Evolutionary conservation across 352 stramenopile genomes (phyloP).

Genomic region (Globisporangium perplexum): DNA sequence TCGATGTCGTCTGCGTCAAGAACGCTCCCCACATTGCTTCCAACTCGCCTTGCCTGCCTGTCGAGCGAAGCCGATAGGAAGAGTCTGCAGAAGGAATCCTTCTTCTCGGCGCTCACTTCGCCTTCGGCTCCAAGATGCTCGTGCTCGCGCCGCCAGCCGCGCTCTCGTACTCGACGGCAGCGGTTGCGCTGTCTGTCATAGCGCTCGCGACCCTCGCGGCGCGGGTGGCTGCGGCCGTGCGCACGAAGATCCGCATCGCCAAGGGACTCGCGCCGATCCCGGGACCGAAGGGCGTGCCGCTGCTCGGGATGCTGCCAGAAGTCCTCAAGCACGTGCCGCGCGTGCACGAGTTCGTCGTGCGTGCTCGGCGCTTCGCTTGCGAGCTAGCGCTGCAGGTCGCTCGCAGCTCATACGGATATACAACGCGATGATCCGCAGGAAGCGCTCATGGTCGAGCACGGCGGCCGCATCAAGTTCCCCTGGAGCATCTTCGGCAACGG

Average conservation of each 20-base stretch:
- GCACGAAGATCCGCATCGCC: constrained; percentile 40
- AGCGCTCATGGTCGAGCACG: constrained; percentile 28
- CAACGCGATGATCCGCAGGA: constrained; percentile 11
- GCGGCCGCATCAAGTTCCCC: constrained; percentile 55
- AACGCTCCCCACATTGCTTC: too few relatives aligned
- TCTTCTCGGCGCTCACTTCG: too few relatives aligned
- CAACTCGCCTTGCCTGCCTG: too few relatives aligned
- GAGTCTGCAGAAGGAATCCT: too few relatives aligned
- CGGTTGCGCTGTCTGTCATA: not conserved
- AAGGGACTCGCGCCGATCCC: constrained; percentile 28
- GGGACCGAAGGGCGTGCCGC: constrained; percentile 28
- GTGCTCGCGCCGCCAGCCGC: not conserved
- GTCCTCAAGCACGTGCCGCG: constrained; percentile 39
- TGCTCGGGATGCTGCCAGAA: constrained; percentile 48
- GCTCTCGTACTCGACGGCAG: not conserved
- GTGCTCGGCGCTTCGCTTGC: too few relatives aligned
- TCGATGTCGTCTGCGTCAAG: too few relatives aligned
- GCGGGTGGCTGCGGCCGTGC: not conserved
- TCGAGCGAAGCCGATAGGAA: too few relatives aligned
- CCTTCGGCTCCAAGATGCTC: not conserved
- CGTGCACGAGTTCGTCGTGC: constrained; percentile 51
- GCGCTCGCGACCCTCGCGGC: not conserved
- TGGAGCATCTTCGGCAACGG: constrained; percentile 64
- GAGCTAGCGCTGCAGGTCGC: too few relatives aligned
- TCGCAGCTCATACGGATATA: not conserved